Conservation (phyloP, 2,329 filamentous ascomycete species). For the Claviceps africana region DNA sequence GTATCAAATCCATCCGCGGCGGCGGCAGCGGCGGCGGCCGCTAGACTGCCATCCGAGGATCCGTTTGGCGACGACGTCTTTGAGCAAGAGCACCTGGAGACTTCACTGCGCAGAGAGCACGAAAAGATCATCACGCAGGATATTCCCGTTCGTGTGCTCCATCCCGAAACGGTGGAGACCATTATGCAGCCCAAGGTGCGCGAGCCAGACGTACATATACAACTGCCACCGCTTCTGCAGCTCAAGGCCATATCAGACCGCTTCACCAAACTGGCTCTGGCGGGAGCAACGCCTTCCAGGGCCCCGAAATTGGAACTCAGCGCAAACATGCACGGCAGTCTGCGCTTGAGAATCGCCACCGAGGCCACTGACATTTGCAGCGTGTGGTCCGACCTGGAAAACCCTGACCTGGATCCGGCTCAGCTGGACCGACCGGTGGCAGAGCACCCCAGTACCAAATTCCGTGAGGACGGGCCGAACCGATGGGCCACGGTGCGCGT, state of each 20-base stretch:
- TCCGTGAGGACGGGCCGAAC: conserved; percentile 62
- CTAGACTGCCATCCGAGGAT: conserved; percentile 20
- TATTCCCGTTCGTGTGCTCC: conserved; percentile 83
- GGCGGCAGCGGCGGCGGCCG: conserved; percentile 9
- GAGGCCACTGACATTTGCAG: conserved; percentile 77
- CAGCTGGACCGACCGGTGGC: conserved; percentile 59
- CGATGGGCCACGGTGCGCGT: conserved; percentile 83
- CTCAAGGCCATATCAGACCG: conserved; percentile 90
- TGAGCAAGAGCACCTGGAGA: conserved; percentile 38
- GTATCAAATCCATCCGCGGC: conserved; percentile 14
- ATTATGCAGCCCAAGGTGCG: conserved; percentile 84
- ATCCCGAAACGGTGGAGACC: conserved; percentile 72
- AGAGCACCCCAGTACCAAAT: conserved; percentile 69
- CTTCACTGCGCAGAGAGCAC: conserved; percentile 50
- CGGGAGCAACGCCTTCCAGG: conserved; percentile 24
- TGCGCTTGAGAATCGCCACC: conserved; percentile 67
- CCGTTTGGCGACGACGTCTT: conserved; percentile 30
- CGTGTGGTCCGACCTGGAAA: conserved; percentile 72
- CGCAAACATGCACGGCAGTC: conserved; percentile 85
- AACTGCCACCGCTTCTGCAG: conserved; percentile 73
- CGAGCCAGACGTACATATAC: conserved; percentile 88
- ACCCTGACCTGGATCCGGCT: conserved; percentile 71
- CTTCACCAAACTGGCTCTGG: conserved; percentile 72
- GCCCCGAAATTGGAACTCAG: conserved; percentile 66
- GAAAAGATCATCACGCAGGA: conserved; percentile 93